Evolutionary conservation across 2,329 filamentous ascomycete genomes (phyloP).

Genomic region (Rutstroemia sp.): DNA sequence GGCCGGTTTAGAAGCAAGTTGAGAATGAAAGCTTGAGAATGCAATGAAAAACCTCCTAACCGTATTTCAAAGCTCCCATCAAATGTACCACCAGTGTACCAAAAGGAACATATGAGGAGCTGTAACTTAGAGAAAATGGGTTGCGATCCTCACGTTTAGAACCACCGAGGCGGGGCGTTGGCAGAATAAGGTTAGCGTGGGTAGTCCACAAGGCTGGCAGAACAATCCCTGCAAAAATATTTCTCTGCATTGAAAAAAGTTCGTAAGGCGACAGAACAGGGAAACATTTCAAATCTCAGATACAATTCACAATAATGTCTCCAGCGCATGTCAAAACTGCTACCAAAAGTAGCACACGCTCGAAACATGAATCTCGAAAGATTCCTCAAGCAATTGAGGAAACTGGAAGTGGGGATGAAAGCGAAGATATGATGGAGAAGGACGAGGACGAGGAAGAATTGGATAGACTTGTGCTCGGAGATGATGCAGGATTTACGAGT

Average conservation of each 20-base stretch:
- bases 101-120: no score
- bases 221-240: slow-evolving; percentile 12
- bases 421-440: slow-evolving; percentile 47
- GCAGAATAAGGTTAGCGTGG: no score
- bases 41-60: no score
- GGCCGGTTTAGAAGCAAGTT: no score
- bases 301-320: slow-evolving; percentile 20
- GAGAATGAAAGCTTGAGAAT: no score
- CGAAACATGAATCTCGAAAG: slow-evolving; percentile 8
- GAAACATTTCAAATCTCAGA: not conserved
- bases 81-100: no score
- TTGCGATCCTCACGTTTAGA: no score
- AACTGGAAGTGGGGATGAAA: slow-evolving; percentile 23
- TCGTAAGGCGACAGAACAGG: not conserved
- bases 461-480: slow-evolving; percentile 82
- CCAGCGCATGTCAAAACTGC: slow-evolving; percentile 26
- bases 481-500: slow-evolving; percentile 72
- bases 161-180: no score
- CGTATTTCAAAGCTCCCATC: no score
- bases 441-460: slow-evolving; percentile 80
- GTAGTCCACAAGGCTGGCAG: not conserved
- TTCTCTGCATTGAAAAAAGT: slow-evolving; percentile 7
- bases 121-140: no score
- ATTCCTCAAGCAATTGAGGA: slow-evolving; percentile 9
- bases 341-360: slow-evolving; percentile 12